Conservation (phyloP, 2,329 filamentous ascomycete species). For the Ophiostoma sp. region DNA sequence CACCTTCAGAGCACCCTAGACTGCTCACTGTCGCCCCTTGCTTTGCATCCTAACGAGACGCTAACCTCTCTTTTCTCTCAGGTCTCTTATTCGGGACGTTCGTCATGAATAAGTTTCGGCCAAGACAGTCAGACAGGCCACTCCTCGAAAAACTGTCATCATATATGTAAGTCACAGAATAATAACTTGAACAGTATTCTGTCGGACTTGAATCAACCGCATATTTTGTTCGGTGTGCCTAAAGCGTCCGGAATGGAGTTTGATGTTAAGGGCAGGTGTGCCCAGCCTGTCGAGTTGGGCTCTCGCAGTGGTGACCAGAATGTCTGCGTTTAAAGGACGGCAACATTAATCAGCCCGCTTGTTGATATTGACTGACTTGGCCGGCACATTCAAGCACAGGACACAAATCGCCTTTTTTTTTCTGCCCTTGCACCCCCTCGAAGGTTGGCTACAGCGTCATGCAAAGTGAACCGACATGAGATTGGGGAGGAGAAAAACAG, state of each 20-base stretch:
- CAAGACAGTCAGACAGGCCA: background rate
- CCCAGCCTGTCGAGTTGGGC: background rate
- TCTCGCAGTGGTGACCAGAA: background rate
- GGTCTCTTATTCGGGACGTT: background rate
- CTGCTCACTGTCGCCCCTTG: background rate
- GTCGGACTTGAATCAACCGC: background rate
- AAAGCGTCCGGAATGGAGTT: background rate
- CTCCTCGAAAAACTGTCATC: background rate
- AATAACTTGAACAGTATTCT: background rate
- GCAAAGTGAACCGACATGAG: conserved; percentile 7
- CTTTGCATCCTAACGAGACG: background rate
- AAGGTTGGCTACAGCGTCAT: background rate
- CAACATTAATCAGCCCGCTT: background rate
- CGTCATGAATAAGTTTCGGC: background rate
- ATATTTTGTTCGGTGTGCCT: background rate
- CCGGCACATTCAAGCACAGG: background rate
- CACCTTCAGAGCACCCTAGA: conserved; percentile 4
- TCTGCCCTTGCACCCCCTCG: background rate
- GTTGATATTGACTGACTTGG: background rate
- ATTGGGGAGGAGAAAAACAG: background rate
- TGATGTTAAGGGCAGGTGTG: background rate
- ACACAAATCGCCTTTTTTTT: background rate
- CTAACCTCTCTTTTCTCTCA: background rate
- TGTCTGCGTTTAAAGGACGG: background rate
- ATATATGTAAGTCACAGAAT: background rate